Evolutionary conservation across 768 basidiomycete genomes (phyloP).

Genomic region (Amanita phalloides): DNA sequence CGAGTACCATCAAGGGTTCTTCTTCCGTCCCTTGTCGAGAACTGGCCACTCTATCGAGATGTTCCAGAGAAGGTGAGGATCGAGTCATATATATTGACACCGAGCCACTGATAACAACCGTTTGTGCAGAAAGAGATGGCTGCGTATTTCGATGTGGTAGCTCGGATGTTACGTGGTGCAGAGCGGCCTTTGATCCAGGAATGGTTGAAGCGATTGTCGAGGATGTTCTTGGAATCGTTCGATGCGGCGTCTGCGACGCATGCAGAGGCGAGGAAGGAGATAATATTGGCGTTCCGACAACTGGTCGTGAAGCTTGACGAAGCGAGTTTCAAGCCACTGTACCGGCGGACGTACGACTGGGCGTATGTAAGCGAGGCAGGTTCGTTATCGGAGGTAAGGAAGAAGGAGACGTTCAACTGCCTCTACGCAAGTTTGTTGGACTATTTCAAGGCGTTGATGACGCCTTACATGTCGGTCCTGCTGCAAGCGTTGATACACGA

Average conservation of each 20-base stretch:
- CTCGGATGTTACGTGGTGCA: slow-evolving; percentile 52
- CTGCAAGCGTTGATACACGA: slow-evolving; percentile 55
- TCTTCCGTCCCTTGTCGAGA: slow-evolving; percentile 49
- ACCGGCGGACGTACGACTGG: slow-evolving; percentile 92
- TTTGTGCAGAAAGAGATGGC: slow-evolving; percentile 21
- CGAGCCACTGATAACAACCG: neutral
- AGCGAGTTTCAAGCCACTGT: slow-evolving; percentile 80
- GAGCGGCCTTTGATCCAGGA: slow-evolving; percentile 54
- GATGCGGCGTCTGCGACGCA: slow-evolving; percentile 32
- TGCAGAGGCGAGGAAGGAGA: slow-evolving; percentile 17
- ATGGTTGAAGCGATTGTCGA: slow-evolving; percentile 58
- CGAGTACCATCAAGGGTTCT: slow-evolving; percentile 56
- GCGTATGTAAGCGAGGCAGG: slow-evolving; percentile 56
- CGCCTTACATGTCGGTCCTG: slow-evolving; percentile 80
- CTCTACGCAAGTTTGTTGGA: slow-evolving; percentile 66
- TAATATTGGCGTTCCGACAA: slow-evolving; percentile 71
- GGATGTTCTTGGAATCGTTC: slow-evolving; percentile 71
- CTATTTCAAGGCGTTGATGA: slow-evolving; percentile 88
- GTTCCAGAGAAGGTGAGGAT: slow-evolving; percentile 25
- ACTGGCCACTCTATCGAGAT: slow-evolving; percentile 35
- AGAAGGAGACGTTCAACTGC: slow-evolving; percentile 65
- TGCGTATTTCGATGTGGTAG: slow-evolving; percentile 61
- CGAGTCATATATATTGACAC: too few relatives aligned
- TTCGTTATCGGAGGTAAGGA: slow-evolving; percentile 19
- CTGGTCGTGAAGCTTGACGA: slow-evolving; percentile 92